Conservation (phyloP, 768 basidiomycete species). For the Tephrocybe sp. region DNA sequence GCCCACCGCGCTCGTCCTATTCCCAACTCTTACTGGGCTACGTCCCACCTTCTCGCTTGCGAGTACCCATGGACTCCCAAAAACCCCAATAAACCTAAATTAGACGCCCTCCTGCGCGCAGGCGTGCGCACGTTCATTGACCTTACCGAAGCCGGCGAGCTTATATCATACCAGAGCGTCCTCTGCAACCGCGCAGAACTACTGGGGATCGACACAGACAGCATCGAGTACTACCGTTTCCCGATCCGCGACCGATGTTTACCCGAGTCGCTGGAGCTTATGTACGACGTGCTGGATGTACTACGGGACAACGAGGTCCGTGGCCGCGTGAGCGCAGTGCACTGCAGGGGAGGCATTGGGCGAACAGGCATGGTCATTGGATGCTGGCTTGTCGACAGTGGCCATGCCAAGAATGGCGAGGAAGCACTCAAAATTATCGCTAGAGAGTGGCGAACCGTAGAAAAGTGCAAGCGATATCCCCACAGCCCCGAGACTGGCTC, state of each 20-base stretch:
- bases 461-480: constrained; percentile 74
- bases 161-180: constrained; percentile 57
- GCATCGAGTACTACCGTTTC: constrained; percentile 75
- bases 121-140: constrained; percentile 83
- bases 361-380: constrained; percentile 62
- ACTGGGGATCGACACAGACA: constrained; percentile 50
- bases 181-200: constrained; percentile 51
- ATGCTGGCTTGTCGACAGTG: constrained; percentile 75
- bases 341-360: constrained; percentile 79
- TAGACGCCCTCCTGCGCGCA: constrained; percentile 67
- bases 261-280: constrained; percentile 55
- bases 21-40: constrained; percentile 87
- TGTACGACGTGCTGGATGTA: constrained; percentile 57
- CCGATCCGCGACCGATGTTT: constrained; percentile 72
- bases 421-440: constrained; percentile 67
- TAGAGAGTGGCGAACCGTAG: constrained; percentile 69
- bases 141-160: constrained; percentile 79
- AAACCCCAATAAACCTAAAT: constrained; percentile 56
- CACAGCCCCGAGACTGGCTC: constrained; percentile 79
- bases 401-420: constrained; percentile 55
- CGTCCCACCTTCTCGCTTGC: constrained; percentile 68
- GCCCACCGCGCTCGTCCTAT: constrained; percentile 50
- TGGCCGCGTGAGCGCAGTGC: constrained; percentile 66
- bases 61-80: constrained; percentile 78
- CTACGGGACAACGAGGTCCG: constrained; percentile 57